Evolutionary conservation across 1,139 yeast genomes (phyloP).

Genomic region (Scheffersomyces stambukii): DNA sequence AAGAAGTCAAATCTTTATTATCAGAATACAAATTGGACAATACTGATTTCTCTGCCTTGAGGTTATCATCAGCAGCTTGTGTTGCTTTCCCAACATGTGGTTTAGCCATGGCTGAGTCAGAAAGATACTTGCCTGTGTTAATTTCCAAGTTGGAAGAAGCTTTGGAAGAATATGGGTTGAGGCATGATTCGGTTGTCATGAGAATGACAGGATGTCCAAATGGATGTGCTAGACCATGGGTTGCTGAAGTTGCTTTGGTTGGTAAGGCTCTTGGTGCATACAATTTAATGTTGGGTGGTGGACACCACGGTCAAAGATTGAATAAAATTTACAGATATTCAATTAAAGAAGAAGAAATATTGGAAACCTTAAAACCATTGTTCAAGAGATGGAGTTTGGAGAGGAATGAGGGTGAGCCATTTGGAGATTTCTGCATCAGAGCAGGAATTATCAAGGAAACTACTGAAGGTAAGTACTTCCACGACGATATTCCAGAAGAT

Average conservation of each 20-base stretch:
- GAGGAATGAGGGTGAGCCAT: conserved; percentile 86
- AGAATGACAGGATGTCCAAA: conserved; percentile 99
- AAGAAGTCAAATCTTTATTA: conserved; percentile 57
- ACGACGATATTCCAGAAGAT: conserved; percentile 87
- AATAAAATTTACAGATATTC: conserved; percentile 89
- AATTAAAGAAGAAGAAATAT: conserved; percentile 84
- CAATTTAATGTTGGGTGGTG: conserved; percentile 95
- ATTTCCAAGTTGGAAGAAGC: conserved; percentile 77
- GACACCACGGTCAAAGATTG: conserved; percentile 88
- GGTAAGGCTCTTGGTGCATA: conserved; percentile 95
- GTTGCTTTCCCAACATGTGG: conserved; percentile 99
- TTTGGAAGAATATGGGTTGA: conserved; percentile 85
- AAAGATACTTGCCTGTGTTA: conserved; percentile 85
- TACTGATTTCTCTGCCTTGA: conserved; percentile 75
- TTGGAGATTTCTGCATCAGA: conserved; percentile 91
- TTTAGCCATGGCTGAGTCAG: conserved; percentile 97
- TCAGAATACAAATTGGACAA: conserved; percentile 79
- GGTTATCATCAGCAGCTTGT: conserved; percentile 93
- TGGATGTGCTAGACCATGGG: conserved; percentile 98
- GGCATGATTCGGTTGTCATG: conserved; percentile 94
- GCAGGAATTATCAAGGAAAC: conserved; percentile 85
- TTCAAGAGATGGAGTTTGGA: conserved; percentile 94
- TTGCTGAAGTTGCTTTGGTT: conserved; percentile 92
- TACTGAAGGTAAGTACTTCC: conserved; percentile 87
- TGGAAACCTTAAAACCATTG: conserved; percentile 72